phyloP scores from a whole-genome alignment of 2,329 filamentous ascomycete species.

The Orbilia ellipsospora region DNA sequence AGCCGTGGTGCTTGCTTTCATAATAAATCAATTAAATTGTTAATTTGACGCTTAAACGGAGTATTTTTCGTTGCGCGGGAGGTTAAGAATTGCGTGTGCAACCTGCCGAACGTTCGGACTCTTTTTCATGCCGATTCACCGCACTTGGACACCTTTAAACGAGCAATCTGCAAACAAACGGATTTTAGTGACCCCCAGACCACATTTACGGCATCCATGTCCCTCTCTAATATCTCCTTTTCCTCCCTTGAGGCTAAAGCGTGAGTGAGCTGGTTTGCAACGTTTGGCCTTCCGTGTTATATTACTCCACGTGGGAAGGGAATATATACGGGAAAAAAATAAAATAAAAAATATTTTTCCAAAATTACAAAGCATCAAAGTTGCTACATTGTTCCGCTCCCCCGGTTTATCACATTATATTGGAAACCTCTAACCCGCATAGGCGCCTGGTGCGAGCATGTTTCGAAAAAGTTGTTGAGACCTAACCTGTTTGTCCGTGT shows the following conservation, averaged over 20 bases:
- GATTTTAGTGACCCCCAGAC: not conserved
- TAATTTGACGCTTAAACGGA: slow-evolving; percentile 51
- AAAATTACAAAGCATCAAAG: slow-evolving; percentile 18
- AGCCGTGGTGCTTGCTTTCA: not conserved
- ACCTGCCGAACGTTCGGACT: not conserved
- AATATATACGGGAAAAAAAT: too few relatives aligned
- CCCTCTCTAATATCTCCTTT: too few relatives aligned
- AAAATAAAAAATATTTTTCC: slow-evolving; percentile 28
- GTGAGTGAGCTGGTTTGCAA: too few relatives aligned
- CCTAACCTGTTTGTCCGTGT: not conserved
- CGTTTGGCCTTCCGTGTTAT: too few relatives aligned
- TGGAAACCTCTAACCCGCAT: too few relatives aligned
- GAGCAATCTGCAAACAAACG: slow-evolving; percentile 10
- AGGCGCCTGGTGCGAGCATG: not conserved
- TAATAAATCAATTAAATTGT: slow-evolving; percentile 19
- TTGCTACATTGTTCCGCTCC: not conserved
- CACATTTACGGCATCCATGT: too few relatives aligned
- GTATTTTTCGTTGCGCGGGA: slow-evolving; percentile 37
- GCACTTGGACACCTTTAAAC: too few relatives aligned
- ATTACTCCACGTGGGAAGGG: too few relatives aligned
- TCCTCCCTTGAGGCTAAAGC: too few relatives aligned
- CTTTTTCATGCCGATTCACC: too few relatives aligned
- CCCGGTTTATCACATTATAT: too few relatives aligned
- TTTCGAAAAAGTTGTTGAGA: not conserved
- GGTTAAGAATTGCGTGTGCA: slow-evolving; percentile 12